phyloP scores from a whole-genome alignment of 2,329 filamentous ascomycete genomes.

The Diplodia seriata region DNA sequence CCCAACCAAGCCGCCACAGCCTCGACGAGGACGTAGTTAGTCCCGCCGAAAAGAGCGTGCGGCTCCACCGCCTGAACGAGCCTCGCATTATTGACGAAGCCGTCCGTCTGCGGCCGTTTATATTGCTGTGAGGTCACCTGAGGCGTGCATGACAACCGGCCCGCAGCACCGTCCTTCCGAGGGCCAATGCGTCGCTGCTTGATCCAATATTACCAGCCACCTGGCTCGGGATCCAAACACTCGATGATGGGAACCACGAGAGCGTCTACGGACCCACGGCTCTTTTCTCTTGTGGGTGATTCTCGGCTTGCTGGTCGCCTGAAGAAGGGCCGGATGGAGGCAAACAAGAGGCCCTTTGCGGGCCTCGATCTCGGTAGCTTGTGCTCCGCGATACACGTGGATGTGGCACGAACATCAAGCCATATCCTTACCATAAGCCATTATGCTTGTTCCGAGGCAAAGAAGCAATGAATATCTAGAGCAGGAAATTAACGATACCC shows the following conservation, averaged over 20 bases:
- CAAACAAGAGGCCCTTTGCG: background rate
- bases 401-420: background rate
- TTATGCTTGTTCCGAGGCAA: background rate
- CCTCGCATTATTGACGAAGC: background rate
- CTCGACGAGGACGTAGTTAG: no score
- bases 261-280: background rate
- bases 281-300: background rate
- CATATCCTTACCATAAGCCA: background rate
- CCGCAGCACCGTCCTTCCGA: conserved; percentile 13
- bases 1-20: no score
- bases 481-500: background rate
- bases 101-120: background rate
- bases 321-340: background rate
- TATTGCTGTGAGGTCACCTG: conserved; percentile 13
- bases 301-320: background rate
- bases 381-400: conserved; percentile 1
- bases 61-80: background rate
- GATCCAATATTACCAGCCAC: conserved; percentile 2
- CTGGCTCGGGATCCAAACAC: background rate
- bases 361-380: background rate
- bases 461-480: background rate
- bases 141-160: conserved; percentile 20
- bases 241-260: background rate
- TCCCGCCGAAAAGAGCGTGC: no score
- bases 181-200: conserved; percentile 3